Evolutionary conservation across 2,329 filamentous ascomycete species (phyloP), one percentile per base, ranked within the genome.

Genomic region (Pseudogymnoascus sp.): DNA sequence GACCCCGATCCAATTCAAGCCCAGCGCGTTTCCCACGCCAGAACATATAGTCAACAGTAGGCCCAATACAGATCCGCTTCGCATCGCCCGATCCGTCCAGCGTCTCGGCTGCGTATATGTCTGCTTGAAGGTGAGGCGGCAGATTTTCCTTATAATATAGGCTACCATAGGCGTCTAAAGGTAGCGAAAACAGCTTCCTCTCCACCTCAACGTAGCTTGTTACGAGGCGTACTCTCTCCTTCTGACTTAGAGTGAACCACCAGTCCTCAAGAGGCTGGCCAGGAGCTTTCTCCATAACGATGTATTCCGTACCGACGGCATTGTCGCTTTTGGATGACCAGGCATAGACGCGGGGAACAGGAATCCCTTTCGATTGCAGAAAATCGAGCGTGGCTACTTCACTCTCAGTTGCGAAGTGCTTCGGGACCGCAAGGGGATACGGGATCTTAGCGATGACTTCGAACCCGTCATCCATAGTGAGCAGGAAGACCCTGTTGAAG

Each of bases 331-430:
- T 72, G 61, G 77, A 70, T 66, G 69, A 76, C 75, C 75, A 80
- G 62, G 76, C 75, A 7, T 77, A 68, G 38, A 79, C 73, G 62
- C 65, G 71, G n/a, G 76, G 77, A 44, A 78, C 73, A n/a, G 77
- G 76, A 78, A 71, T 13, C 62, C 69, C n/a, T 74, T 78, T 42
- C 73, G 68, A 1, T 26, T 46, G 42, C 33, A 66, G 64, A 29
- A 66, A 66, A n/a, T 65, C 35, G 13, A 64, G 65, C 19, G 46
- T 68, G 5, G 66, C 66, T n/a, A 66, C 65, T 56, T 67, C 66
- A 29, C 63, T 65, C 3, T 65, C 66, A 1, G 60, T 66, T 1
- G 63, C 63, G 33, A 61, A 67, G 46, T 64, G 61, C 38, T 50
- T 50, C 1, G 26, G 53, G 5, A 65, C 63, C 4, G 66, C 60